Base-by-base conservation (phyloP, 2,329 filamentous ascomycete species). In the Xylariaceae sp. region DNA sequence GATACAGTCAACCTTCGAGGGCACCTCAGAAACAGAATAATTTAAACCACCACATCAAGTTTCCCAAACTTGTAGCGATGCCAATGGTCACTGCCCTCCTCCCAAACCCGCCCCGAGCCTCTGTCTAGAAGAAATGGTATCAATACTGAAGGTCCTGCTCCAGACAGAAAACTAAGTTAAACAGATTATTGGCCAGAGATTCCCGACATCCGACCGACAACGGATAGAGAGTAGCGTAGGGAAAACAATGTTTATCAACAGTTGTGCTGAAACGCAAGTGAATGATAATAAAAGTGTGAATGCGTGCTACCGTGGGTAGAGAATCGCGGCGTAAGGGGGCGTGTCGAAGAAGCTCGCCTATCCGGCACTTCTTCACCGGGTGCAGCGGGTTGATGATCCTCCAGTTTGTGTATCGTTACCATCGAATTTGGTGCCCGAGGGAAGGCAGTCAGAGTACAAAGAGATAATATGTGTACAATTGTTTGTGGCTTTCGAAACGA, bases 281-380 rank as follows among this genome's bases (percentile, higher is more conserved):
- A 64, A 57, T 47, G 50, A 49, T 57, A 55, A 63, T 62, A 55
- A 58, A 55, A 30, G 23, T 30, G 23, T 30, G 17, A 18, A 18
- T 18, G 56, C 64, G 65, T 54, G 57, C 61, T 30, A 53, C 61
- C 52, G 59, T 60, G 61, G 53, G 51, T 45, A 34, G 49, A 53
- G 35, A 17, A 39, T 15, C 44, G 61, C 56, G 54, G 53, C 63
- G 55, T 64, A 53, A 62, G 37, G 37, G 52, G 57, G 58, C 65
- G 59, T 64, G 60, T 62, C 61, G 58, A 61, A 50, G 58, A 64
- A 65, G 66, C 52, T 65, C 61, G 64, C 59, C 53, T 63, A 61
- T 63, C 57, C 62, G 53, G 60, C 55, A 63, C 64, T 67, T 58
- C 63, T 57, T 63, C 61, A 56, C 60, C 64, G 54, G 64, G 63